Evolutionary conservation across 2,329 filamentous ascomycete species (phyloP).

Genomic region (Cytospora paraplurivora): DNA sequence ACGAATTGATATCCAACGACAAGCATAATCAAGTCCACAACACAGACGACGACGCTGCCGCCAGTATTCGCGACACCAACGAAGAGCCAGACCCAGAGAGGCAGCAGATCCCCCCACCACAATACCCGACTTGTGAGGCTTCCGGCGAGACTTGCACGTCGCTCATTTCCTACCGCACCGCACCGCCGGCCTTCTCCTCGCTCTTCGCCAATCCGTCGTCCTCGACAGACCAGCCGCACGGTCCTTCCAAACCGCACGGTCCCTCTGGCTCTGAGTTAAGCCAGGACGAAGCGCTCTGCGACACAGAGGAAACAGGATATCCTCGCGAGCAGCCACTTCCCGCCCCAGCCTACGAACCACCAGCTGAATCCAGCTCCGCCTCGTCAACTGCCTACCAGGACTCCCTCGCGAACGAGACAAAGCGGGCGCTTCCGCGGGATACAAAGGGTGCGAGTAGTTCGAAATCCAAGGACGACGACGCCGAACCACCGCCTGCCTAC

Average conservation of each 20-base stretch:
- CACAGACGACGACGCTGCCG: constrained; percentile 30
- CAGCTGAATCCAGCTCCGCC: constrained; percentile 43
- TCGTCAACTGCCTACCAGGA: constrained; percentile 48
- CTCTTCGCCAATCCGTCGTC: constrained; percentile 50
- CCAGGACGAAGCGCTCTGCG: constrained; percentile 34
- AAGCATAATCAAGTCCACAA: constrained; percentile 31
- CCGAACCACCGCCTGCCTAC: constrained; percentile 93
- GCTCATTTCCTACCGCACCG: constrained; percentile 40
- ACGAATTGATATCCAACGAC: constrained; percentile 29
- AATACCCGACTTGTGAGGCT: constrained; percentile 59
- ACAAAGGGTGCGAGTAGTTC: constrained; percentile 71
- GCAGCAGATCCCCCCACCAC: constrained; percentile 56
- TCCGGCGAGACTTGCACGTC: constrained; percentile 47
- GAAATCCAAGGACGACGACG: constrained; percentile 73
- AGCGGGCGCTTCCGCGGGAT: constrained; percentile 80
- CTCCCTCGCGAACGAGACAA: constrained; percentile 68
- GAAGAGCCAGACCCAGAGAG: constrained; percentile 12
- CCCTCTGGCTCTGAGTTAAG: constrained; percentile 40
- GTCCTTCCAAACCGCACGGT: constrained; percentile 42
- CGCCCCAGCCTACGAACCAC: constrained; percentile 59
- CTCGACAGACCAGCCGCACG: constrained; percentile 30
- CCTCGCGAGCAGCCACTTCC: constrained; percentile 39
- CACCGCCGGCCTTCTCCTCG: constrained; percentile 62
- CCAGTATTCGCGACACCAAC: constrained; percentile 35
- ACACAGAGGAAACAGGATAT: constrained; percentile 27